A percentile compares a stretch with the other conserved stretches of the same genome.
These are phyloP conservation scores for Melaleuca alternifolia DNA, from an alignment of 345 rosid species.

Conservation along the genomic window DNA sequence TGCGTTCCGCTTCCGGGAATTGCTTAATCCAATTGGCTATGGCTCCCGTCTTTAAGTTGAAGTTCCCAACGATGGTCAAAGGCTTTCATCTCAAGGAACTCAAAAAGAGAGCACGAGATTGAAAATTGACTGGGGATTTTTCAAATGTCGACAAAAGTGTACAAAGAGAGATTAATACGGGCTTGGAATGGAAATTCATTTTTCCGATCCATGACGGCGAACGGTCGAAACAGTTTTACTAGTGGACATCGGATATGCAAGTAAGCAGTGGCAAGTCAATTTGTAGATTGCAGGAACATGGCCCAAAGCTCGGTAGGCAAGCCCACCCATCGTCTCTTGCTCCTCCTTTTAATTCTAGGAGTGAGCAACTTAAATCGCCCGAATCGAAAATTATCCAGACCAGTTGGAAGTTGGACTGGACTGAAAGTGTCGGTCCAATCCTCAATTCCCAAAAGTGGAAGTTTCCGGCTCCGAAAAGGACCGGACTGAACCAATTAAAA, in stretches of 20 bases:
- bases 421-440: too few species aligned
- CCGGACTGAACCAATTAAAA: too few species aligned
- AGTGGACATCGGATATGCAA: neutral
- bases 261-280: neutral
- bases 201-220: neutral
- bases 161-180: neutral
- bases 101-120: neutral
- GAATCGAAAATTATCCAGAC: too few species aligned
- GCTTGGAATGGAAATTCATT: neutral
- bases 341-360: neutral
- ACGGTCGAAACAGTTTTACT: neutral
- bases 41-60: neutral
- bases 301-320: neutral
- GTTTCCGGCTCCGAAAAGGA: too few species aligned
- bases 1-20: too few species aligned
- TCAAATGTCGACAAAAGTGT: neutral
- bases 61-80: neutral
- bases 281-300: neutral
- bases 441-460: too few species aligned
- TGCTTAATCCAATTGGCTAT: fast-evolving
- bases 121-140: neutral
- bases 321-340: neutral
- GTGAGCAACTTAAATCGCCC: too few species aligned
- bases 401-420: too few species aligned
- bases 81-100: neutral